These are phyloP conservation scores for Claviceps fusiformis DNA, from an alignment of 2,329 filamentous ascomycete species.

Conservation along the genomic window DNA sequence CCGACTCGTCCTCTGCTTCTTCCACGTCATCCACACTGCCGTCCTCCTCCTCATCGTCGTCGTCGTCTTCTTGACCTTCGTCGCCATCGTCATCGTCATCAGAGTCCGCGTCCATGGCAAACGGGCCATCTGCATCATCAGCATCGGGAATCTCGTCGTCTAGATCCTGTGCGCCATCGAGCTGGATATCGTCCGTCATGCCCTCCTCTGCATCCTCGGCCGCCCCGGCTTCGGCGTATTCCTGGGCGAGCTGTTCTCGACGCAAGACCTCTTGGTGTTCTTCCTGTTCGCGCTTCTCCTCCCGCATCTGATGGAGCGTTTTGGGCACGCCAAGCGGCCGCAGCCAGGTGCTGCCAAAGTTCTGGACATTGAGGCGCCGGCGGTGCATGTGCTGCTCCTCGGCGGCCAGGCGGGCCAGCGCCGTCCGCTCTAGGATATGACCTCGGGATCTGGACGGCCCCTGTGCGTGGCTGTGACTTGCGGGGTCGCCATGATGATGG, in stretches of 20 bases:
- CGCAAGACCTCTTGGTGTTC: constrained; percentile 68
- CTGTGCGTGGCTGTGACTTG: constrained; percentile 16
- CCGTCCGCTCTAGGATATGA: constrained; percentile 40
- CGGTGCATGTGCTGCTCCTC: constrained; percentile 68
- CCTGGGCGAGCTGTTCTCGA: constrained; percentile 56
- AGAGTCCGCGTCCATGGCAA: constrained; percentile 31
- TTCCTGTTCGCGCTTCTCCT: constrained; percentile 78
- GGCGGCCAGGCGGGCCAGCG: constrained; percentile 53
- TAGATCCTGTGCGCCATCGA: constrained; percentile 45
- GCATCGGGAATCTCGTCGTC: constrained; percentile 64
- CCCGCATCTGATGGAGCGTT: constrained; percentile 77
- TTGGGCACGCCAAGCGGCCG: constrained; percentile 78
- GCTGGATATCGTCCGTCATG: constrained; percentile 42
- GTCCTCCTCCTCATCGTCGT: constrained; percentile 20
- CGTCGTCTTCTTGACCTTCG: constrained; percentile 16
- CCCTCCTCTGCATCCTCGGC: constrained; percentile 24
- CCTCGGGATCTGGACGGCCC: constrained; percentile 25
- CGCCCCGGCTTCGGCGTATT: constrained; percentile 56
- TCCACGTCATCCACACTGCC: constrained; percentile 25
- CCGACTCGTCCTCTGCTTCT: constrained; percentile 23
- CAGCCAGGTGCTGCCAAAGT: constrained; percentile 84
- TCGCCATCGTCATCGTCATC: constrained; percentile 26
- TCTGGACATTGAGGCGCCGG: constrained; percentile 68
- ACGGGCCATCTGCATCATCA: constrained; percentile 29
- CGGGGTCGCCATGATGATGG: constrained; percentile 16